phyloP scores from a whole-genome alignment of 176 grass and related monocot species.

The Eleusine indica region DNA sequence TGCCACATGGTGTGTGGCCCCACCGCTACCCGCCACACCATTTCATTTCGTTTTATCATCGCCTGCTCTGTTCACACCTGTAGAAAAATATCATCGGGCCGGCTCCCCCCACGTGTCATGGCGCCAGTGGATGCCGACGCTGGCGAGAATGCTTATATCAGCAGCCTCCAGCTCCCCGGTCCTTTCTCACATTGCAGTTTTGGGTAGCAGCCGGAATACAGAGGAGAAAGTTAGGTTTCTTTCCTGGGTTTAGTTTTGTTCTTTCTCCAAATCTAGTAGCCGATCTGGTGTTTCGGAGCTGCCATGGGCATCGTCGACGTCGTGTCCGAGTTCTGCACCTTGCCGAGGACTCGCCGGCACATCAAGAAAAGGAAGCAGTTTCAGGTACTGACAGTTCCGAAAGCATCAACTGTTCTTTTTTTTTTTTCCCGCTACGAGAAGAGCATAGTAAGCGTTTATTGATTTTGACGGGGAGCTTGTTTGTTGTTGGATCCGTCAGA shows the following conservation, averaged over 20 bases:
- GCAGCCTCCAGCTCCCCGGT: background rate
- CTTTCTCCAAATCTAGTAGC: background rate
- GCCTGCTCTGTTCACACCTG: background rate
- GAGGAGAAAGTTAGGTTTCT: background rate
- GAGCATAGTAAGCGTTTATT: background rate
- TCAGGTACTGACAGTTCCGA: slow-evolving; percentile 14
- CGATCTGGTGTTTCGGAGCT: background rate
- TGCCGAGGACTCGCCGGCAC: slow-evolving; percentile 45
- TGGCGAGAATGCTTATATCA: slow-evolving; percentile 15
- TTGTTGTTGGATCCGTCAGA: slow-evolving; percentile 39
- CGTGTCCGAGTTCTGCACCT: slow-evolving; percentile 48
- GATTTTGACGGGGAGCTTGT: background rate
- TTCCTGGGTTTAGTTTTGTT: background rate
- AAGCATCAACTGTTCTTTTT: background rate
- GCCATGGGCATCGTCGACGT: slow-evolving; percentile 59
- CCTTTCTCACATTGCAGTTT: background rate
- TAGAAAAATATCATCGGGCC: background rate
- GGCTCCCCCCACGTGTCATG: slow-evolving; percentile 9
- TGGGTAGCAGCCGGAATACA: background rate
- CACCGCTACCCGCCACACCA: background rate
- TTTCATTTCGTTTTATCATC: background rate
- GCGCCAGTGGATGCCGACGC: background rate
- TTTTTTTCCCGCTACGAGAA: background rate
- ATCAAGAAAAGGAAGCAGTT: slow-evolving; percentile 58
- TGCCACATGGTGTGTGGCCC: background rate